These are phyloP conservation scores for Neurospora terricola DNA, from an alignment of 495 filamentous ascomycete genomes.

Conservation along the genomic window DNA sequence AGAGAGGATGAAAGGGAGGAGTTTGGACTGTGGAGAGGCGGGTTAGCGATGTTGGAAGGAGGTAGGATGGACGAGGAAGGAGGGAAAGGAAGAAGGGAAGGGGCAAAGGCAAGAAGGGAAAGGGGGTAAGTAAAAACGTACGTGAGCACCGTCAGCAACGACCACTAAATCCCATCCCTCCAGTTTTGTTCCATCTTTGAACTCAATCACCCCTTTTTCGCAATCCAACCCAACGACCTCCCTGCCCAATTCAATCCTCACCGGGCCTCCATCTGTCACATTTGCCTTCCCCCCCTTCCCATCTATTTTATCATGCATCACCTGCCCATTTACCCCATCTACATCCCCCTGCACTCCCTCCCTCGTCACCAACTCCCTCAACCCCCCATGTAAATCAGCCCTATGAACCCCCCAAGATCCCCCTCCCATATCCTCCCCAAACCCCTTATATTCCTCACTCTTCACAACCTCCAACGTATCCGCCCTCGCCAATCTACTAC, in stretches of 20 bases:
- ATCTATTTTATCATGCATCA: no score
- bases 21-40: background rate
- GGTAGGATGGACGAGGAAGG: background rate
- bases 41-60: background rate
- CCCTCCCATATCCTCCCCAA: conserved; percentile 13
- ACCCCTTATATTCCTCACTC: conserved; percentile 22
- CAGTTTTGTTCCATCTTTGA: conserved; percentile 10
- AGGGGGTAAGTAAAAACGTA: conserved; percentile 1
- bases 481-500: conserved; percentile 20
- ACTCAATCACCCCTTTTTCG: conserved; percentile 9
- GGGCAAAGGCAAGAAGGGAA: background rate
- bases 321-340: no score
- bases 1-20: background rate
- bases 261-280: no score
- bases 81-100: background rate
- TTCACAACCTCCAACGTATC: conserved; percentile 15
- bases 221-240: conserved; percentile 19
- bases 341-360: no score
- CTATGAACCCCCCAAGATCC: conserved; percentile 35
- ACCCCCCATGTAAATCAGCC: conserved; percentile 44
- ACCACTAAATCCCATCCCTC: conserved; percentile 14
- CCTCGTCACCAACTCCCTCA: conserved; percentile 32
- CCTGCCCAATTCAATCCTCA: no score
- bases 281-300: no score
- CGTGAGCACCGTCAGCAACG: conserved; percentile 24